phyloP scores from a whole-genome alignment of 495 filamentous ascomycete species.

The Aspergillus biplanus region DNA sequence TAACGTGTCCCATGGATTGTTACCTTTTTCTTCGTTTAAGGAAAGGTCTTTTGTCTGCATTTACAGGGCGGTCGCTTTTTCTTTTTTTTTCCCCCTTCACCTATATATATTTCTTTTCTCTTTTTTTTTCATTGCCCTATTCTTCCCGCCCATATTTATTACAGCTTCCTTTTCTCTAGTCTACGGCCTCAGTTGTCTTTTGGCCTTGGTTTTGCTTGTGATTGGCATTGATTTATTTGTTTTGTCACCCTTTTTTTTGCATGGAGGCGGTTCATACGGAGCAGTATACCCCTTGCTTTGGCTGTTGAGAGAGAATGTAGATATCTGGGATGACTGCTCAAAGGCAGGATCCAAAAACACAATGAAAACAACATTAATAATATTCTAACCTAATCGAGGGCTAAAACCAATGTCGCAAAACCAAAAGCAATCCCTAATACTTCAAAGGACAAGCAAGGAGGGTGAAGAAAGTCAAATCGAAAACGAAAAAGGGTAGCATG shows the following conservation, averaged over 20 bases:
- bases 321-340: conserved; percentile 21
- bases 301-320: conserved; percentile 33
- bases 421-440: too few relatives aligned
- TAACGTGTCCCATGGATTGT: conserved; percentile 27
- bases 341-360: conserved; percentile 13
- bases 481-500: not conserved
- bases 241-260: conserved; percentile 30
- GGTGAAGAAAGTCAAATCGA: too few relatives aligned
- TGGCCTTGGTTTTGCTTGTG: conserved; percentile 22
- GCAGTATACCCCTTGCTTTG: conserved; percentile 46
- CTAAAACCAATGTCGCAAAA: too few relatives aligned
- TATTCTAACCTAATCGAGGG: not conserved
- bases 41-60: conserved; percentile 32
- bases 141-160: conserved; percentile 33
- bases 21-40: conserved; percentile 8
- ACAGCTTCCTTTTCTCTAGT: conserved; percentile 13
- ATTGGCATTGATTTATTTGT: conserved; percentile 17
- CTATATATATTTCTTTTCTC: conserved; percentile 28
- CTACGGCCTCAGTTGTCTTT: conserved; percentile 21
- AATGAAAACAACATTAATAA: conserved; percentile 12
- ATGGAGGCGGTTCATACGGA: conserved; percentile 40
- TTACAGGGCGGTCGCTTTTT: conserved; percentile 32
- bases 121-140: conserved; percentile 17
- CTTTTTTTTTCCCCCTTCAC: conserved; percentile 19
- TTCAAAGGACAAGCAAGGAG: too few relatives aligned